Percentiles rank a stretch among this genome's conserved stretches.
Evolutionary conservation across 306 rosid species (phyloP).

Genomic region (Luffa acutangula): DNA sequence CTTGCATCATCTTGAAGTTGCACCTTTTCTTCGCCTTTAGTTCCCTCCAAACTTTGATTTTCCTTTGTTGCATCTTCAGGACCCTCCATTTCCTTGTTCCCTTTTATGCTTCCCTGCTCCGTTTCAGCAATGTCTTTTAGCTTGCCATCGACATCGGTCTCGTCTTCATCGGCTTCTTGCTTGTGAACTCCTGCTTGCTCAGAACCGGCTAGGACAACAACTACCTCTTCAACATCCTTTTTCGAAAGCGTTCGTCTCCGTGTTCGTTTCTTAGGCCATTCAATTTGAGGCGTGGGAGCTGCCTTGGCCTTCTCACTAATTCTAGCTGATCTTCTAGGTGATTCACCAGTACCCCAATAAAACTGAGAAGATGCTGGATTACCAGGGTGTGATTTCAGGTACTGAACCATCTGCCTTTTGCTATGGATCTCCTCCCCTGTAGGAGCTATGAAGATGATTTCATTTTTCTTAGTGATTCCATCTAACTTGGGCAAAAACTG

Average conservation of each 20-base stretch:
- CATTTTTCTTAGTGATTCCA: conserved; percentile 37
- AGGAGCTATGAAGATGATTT: conserved; percentile 70
- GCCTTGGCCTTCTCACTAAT: conserved; percentile 24
- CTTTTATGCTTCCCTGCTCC: background rate
- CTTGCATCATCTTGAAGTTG: background rate
- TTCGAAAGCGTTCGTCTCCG: background rate
- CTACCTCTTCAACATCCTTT: background rate
- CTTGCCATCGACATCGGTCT: background rate
- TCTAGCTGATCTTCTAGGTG: conserved; percentile 85
- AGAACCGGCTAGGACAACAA: background rate
- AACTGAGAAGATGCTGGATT: conserved; percentile 60
- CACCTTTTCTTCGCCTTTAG: background rate
- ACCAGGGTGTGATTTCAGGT: conserved; percentile 75
- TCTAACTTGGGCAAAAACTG: background rate
- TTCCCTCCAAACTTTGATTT: background rate
- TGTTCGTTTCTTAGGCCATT: background rate
- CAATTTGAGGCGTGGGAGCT: background rate
- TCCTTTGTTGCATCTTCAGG: background rate
- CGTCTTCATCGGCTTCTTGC: background rate
- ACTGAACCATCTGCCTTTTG: conserved; percentile 66
- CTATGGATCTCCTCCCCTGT: conserved; percentile 67
- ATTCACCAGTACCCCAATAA: conserved; percentile 91
- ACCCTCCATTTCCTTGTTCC: background rate
- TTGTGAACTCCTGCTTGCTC: background rate
- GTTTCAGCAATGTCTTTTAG: background rate